A percentile compares a stretch with the other conserved stretches of the same genome.
Evolutionary conservation across 1,139 yeast genomes (phyloP).

Genomic region (Nakaseomyces sp.): DNA sequence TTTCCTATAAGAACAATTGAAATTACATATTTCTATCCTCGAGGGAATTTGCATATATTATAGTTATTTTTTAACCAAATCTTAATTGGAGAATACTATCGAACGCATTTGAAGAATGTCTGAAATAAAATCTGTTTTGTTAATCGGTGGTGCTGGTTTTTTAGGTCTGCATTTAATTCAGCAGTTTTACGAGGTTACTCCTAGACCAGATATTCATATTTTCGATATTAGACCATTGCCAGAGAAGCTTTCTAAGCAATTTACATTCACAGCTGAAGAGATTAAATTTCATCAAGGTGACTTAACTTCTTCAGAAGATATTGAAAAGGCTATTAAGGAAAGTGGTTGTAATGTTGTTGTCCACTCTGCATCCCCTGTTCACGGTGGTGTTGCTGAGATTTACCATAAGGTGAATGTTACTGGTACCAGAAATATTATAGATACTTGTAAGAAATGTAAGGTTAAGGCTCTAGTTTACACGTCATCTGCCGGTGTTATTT

Average conservation of each 20-base stretch:
- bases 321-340: slow-evolving; percentile 49
- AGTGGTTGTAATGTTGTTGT: slow-evolving; percentile 71
- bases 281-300: slow-evolving; percentile 73
- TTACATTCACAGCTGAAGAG: slow-evolving; percentile 55
- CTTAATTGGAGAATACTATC: no score
- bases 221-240: slow-evolving; percentile 89
- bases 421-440: slow-evolving; percentile 72
- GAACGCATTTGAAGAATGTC: neutral
- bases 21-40: neutral
- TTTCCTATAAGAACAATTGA: neutral
- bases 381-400: slow-evolving; percentile 69
- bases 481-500: slow-evolving; percentile 94
- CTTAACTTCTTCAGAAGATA: slow-evolving; percentile 64
- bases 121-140: slow-evolving; percentile 49
- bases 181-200: slow-evolving; percentile 60
- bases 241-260: slow-evolving; percentile 55
- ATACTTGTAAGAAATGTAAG: slow-evolving; percentile 47
- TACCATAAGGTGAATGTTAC: slow-evolving; percentile 85
- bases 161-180: slow-evolving; percentile 86
- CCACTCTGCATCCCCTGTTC: slow-evolving; percentile 95
- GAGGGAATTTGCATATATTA: neutral
- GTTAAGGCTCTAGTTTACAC: slow-evolving; percentile 80
- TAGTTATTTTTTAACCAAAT: neutral
- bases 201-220: slow-evolving; percentile 71
- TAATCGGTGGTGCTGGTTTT: slow-evolving; percentile 93